phyloP scores from a whole-genome alignment of 192 early-diverging fungal species.

The Spinellus fusiger region DNA sequence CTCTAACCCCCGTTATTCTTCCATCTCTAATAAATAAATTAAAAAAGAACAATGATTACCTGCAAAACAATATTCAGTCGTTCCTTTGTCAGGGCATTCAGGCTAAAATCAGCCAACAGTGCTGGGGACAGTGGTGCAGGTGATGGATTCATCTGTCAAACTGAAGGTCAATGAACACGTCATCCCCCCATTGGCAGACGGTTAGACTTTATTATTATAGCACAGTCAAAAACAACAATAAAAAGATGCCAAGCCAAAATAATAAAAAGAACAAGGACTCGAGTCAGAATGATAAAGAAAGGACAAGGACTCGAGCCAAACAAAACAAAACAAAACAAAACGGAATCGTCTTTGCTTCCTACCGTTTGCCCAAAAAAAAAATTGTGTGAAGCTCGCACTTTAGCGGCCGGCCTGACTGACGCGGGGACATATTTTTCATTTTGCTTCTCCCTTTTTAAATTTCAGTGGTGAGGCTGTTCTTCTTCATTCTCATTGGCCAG shows the following conservation, averaged over 20 bases:
- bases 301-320: too few relatives aligned
- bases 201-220: background rate
- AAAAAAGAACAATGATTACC: background rate
- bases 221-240: too few relatives aligned
- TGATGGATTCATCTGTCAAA: background rate
- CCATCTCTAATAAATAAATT: background rate
- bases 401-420: background rate
- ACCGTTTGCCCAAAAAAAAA: conserved; percentile 1
- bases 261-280: too few relatives aligned
- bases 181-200: background rate
- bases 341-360: background rate
- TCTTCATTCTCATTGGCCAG: background rate
- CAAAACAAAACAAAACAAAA: background rate
- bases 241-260: too few relatives aligned
- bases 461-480: background rate
- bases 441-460: too few relatives aligned
- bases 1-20: conserved; percentile 2
- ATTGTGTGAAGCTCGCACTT: background rate
- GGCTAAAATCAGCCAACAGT: conserved; percentile 3
- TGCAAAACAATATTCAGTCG: conserved; percentile 21
- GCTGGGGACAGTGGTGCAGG: background rate
- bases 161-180: too few relatives aligned
- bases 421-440: background rate
- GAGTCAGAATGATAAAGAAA: too few relatives aligned
- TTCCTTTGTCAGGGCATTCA: conserved; percentile 19